These are phyloP conservation scores for Solanum clarkiae DNA, from an alignment of 257 asterid genomes.

Conservation along the genomic window DNA sequence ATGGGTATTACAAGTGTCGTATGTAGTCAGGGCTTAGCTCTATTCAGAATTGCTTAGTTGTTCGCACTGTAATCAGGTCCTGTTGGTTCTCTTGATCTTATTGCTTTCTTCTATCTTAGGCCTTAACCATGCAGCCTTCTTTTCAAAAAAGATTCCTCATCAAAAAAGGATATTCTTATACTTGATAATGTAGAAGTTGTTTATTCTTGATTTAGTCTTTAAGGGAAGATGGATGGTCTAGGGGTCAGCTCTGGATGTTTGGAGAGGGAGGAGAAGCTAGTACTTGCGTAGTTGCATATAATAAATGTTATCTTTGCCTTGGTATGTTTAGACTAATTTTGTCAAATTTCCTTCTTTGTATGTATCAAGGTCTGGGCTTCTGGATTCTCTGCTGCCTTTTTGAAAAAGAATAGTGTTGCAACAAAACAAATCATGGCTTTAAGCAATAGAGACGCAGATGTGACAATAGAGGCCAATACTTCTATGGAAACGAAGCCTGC, in stretches of 20 bases:
- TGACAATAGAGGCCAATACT: slow-evolving; percentile 30
- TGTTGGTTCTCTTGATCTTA: not conserved
- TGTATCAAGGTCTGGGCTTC: slow-evolving; percentile 73
- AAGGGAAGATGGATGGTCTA: not conserved
- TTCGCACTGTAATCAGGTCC: not conserved
- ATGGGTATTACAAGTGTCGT: not conserved
- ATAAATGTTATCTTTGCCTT: not conserved
- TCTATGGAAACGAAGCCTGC: slow-evolving; percentile 56
- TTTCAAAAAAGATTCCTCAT: not conserved
- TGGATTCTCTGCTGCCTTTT: slow-evolving; percentile 87
- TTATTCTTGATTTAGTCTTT: not conserved
- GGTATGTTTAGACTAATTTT: not conserved
- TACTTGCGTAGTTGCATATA: not conserved
- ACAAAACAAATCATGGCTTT: slow-evolving; percentile 32
- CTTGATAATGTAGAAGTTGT: not conserved
- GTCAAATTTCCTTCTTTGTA: not conserved
- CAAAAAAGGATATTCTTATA: not conserved
- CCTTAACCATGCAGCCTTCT: not conserved
- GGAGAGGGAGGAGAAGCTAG: not conserved
- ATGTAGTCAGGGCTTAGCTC: not conserved
- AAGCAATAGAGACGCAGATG: slow-evolving; percentile 13
- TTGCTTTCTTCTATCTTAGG: not conserved
- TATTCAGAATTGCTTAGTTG: not conserved
- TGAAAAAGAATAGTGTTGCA: slow-evolving; percentile 76
- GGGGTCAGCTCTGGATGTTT: not conserved